A percentile compares a stretch with the other conserved stretches of the same genome.
phyloP scores from a whole-genome alignment of 176 grass and related monocot species.

The Oryza glumipatula region DNA sequence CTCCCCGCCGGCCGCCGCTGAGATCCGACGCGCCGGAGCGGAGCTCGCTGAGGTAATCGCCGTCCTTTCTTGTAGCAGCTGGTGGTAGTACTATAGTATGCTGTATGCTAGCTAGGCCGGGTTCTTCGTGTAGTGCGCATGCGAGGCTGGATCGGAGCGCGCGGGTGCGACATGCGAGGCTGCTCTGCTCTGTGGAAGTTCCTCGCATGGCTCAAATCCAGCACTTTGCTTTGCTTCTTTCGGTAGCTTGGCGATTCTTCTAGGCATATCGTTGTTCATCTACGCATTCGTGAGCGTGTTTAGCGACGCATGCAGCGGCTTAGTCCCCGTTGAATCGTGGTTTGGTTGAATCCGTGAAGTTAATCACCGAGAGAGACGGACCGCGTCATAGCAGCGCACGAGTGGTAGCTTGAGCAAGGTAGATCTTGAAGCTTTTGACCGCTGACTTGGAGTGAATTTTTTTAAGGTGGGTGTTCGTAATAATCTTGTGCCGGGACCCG shows the following conservation, averaged over 20 bases:
- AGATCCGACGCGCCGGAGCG: conserved; percentile 23
- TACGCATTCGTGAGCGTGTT: background rate
- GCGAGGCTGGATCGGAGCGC: background rate
- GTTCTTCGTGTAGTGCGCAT: background rate
- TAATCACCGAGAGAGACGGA: background rate
- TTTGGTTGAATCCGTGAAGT: background rate
- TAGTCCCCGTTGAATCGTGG: background rate
- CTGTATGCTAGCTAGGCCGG: background rate
- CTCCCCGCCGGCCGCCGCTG: conserved; percentile 5
- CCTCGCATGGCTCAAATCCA: no score
- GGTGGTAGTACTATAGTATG: background rate
- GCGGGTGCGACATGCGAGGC: background rate
- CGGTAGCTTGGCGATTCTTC: no score
- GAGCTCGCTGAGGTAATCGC: conserved; percentile 29
- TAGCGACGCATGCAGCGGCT: background rate
- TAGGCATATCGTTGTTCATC: background rate
- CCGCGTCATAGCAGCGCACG: conserved; percentile 14
- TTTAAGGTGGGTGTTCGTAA: background rate
- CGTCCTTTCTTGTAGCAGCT: background rate
- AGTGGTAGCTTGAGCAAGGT: conserved; percentile 9
- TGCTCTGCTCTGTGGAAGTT: background rate
- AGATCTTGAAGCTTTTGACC: conserved; percentile 48
- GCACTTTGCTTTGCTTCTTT: background rate
- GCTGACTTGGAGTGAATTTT: background rate
- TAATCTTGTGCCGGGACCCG: background rate